phyloP scores from a whole-genome alignment of 2,329 filamentous ascomycete genomes.

The Pseudocercospora fijiensis region DNA sequence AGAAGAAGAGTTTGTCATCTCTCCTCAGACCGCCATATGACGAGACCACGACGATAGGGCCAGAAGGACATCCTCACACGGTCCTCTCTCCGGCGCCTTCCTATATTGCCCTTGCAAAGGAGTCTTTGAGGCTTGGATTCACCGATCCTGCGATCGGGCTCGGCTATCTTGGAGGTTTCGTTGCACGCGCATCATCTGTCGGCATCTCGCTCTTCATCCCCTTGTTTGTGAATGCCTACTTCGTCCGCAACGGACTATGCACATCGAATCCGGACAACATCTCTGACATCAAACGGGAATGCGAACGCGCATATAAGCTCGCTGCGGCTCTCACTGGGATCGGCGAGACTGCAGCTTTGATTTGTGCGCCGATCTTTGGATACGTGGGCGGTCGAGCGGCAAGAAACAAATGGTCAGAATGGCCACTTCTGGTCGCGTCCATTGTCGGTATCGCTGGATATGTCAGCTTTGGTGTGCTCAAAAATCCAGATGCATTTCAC shows the following conservation, averaged over 20 bases:
- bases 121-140: conserved; percentile 61
- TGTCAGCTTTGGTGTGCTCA: conserved; percentile 68
- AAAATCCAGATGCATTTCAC: conserved; percentile 69
- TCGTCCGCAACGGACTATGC: conserved; percentile 78
- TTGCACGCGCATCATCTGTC: conserved; percentile 89
- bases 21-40: conserved; percentile 40
- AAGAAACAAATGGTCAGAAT: conserved; percentile 52
- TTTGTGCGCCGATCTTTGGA: conserved; percentile 84
- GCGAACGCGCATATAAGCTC: conserved; percentile 81
- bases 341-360: conserved; percentile 79
- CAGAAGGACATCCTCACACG: conserved; percentile 30
- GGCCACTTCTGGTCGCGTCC: conserved; percentile 71
- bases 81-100: conserved; percentile 54
- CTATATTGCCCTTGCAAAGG: conserved; percentile 46
- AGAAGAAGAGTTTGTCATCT: conserved; percentile 67
- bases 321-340: conserved; percentile 84
- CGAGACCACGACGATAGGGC: conserved; percentile 27
- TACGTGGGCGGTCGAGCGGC: conserved; percentile 71
- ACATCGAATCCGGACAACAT: conserved; percentile 47
- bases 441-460: conserved; percentile 77
- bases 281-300: conserved; percentile 76
- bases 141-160: conserved; percentile 76
- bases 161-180: conserved; percentile 90
- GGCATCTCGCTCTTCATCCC: conserved; percentile 94
- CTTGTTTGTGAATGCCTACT: conserved; percentile 88